Percentiles rank a stretch among this genome's conserved stretches.
Conservation (phyloP, 2,329 filamentous ascomycete species). For the Simplicillium aogashimaense region DNA sequence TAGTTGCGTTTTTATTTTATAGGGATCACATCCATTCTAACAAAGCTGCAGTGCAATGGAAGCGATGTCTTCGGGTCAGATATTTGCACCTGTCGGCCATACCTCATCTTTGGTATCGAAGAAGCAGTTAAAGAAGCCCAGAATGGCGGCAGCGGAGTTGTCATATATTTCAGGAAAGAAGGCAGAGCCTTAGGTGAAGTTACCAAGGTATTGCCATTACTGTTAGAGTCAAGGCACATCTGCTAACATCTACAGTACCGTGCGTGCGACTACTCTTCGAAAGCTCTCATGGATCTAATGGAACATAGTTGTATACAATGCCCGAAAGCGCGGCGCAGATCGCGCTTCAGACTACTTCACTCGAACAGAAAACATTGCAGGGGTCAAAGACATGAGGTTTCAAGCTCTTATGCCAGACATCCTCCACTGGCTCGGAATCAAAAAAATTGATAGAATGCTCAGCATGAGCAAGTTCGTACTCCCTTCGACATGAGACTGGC, state of each 20-base stretch:
- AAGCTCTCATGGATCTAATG: neutral
- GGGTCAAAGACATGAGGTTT: constrained; percentile 95
- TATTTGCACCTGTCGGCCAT: constrained; percentile 93
- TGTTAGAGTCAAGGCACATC: constrained; percentile 1
- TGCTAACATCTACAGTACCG: constrained; percentile 24
- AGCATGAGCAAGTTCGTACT: constrained; percentile 85
- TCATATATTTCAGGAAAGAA: constrained; percentile 98
- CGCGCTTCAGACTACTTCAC: constrained; percentile 90
- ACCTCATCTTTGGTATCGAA: constrained; percentile 93
- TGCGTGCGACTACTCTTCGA: constrained; percentile 29
- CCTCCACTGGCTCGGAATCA: constrained; percentile 94
- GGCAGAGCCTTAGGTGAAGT: constrained; percentile 91
- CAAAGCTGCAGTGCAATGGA: constrained; percentile 61
- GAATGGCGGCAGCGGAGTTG: constrained; percentile 83
- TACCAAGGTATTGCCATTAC: constrained; percentile 59
- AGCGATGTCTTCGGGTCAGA: constrained; percentile 97
- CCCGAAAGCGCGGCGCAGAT: constrained; percentile 68
- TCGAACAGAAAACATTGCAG: constrained; percentile 95
- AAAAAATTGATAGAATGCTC: constrained; percentile 96
- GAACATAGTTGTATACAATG: constrained; percentile 59
- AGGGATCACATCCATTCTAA: constrained; percentile 6
- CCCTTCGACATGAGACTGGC: too few species aligned
- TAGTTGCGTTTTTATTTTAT: neutral
- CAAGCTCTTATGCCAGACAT: constrained; percentile 98
- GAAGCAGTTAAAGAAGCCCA: constrained; percentile 97